Evolutionary conservation across 164 flowering plant species (phyloP).

Genomic region (Cinnamomum chago): DNA sequence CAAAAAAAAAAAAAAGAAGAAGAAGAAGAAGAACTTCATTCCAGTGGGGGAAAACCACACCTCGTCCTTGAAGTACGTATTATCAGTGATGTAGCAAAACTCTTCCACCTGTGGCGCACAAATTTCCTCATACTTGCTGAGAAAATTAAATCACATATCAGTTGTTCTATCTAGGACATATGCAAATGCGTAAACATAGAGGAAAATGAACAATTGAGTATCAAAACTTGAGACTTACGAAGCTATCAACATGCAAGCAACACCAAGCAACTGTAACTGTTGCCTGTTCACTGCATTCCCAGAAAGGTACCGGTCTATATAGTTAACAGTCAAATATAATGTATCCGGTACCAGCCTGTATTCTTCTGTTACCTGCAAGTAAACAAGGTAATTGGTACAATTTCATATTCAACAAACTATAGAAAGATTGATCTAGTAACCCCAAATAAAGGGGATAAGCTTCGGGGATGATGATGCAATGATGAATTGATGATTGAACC

Average conservation of each 20-base stretch:
- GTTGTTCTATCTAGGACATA: too few species aligned
- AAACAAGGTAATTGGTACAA: background rate
- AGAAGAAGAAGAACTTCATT: background rate
- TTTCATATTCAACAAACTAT: too few species aligned
- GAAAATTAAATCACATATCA: slow-evolving; percentile 2
- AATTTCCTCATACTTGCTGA: slow-evolving; percentile 94
- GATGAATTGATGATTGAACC: too few species aligned
- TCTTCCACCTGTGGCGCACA: slow-evolving; percentile 99
- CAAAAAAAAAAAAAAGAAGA: too few species aligned
- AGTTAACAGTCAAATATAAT: slow-evolving; percentile 80
- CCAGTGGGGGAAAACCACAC: slow-evolving; percentile 23
- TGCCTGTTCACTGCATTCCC: slow-evolving; percentile 76
- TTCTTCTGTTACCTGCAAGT: slow-evolving; percentile 84
- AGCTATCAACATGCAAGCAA: slow-evolving; percentile 98
- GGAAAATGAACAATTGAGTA: slow-evolving; percentile 2
- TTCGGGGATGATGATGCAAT: too few species aligned
- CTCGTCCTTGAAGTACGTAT: slow-evolving; percentile 93
- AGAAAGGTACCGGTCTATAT: slow-evolving; percentile 92
- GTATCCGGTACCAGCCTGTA: slow-evolving; percentile 96
- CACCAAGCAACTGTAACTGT: slow-evolving; percentile 80
- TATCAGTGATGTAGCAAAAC: slow-evolving; percentile 93
- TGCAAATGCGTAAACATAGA: background rate
- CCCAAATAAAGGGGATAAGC: too few species aligned
- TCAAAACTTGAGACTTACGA: slow-evolving; percentile 48
- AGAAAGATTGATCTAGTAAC: too few species aligned